Base-by-base conservation (phyloP, 208 protist genomes). In the Trypanosoma avium region DNA sequence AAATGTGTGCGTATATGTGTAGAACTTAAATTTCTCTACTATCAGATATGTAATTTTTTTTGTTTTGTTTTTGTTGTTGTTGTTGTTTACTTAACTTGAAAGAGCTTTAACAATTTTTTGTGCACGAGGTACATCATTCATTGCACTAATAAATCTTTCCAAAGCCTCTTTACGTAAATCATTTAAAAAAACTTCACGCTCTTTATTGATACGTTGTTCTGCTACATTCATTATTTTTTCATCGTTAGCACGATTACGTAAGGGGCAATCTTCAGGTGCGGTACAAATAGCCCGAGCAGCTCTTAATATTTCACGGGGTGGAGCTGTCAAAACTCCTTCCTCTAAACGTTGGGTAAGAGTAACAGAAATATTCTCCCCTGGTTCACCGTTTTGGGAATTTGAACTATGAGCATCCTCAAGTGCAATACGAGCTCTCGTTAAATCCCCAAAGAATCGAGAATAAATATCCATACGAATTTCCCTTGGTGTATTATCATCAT, bases 331-430 rank as follows among this genome's bases (percentile, higher is more conserved):
- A 4, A 81, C 50, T 32, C 78, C 61, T 36, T 74, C 67, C 36
- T 77, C 59, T 24, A 93, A 61, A 29, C 77, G 45, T 27, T 77
- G 55, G 15, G 87, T 61, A 12, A 93, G 71, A 55, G 55, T 67
- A 26, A 52, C 57, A 12, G 57, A 35, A 10, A 93, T 49, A 38
- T 52, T 81, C 27, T 70, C 70, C 12, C 61, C 53, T 0, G 62
- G 70, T n/a, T 71, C 64, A 19, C 57, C 73, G 24, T 66, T 72
- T 17, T 63, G 69, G 17, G 66, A 50, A 13, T 81, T 59, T 21
- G 60, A 69, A 22, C 67, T 64, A 48, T 85, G 70, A 0, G 79
- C 76, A 10, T 78, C 53, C 60, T 93, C 83, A 17, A 90, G 59
- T 38, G 56, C 49, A 15, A 88, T 54, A 22, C 86, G 86, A 13